A percentile compares a stretch with the other conserved stretches of the same genome.
These are phyloP conservation scores for Quercus rubra DNA, from an alignment of 306 rosid genomes.

Conservation along the genomic window DNA sequence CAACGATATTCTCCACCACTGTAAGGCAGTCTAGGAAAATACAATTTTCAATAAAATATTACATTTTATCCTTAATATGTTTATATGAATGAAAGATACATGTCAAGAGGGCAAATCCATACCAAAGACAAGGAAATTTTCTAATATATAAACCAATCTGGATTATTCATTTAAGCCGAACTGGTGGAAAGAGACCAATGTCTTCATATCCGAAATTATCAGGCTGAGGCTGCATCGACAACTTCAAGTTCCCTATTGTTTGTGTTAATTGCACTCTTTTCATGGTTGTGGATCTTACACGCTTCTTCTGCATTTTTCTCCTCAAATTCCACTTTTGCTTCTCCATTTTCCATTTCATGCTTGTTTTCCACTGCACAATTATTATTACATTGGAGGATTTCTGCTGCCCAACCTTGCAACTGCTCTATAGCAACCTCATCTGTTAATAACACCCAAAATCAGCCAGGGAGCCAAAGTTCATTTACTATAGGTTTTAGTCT, in stretches of 20 bases:
- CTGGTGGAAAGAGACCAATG: not conserved
- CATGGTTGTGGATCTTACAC: conserved; percentile 14
- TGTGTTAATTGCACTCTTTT: conserved; percentile 13
- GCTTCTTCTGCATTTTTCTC: conserved; percentile 19
- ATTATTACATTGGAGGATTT: not conserved
- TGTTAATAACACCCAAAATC: conserved; percentile 17
- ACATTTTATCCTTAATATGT: conserved; percentile 11
- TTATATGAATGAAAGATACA: conserved; percentile 10
- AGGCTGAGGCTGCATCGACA: conserved; percentile 23
- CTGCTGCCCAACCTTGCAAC: conserved; percentile 42
- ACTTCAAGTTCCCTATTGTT: conserved; percentile 9
- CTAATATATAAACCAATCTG: not conserved
- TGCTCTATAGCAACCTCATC: conserved; percentile 54
- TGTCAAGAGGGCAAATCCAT: not conserved
- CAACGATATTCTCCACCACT: not conserved
- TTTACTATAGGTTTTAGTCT: not conserved
- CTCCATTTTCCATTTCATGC: conserved; percentile 25
- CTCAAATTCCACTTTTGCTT: conserved; percentile 5
- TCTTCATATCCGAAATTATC: not conserved
- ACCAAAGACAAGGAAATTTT: not conserved
- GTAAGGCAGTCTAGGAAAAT: not conserved
- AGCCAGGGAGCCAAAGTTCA: conserved; percentile 10
- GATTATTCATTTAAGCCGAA: not conserved
- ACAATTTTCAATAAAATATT: conserved; percentile 8
- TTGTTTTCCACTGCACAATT: conserved; percentile 9